Percentiles rank a stretch among this genome's conserved stretches.
These are phyloP conservation scores for Lactarius quietus DNA, from an alignment of 768 basidiomycete species.

Conservation along the genomic window DNA sequence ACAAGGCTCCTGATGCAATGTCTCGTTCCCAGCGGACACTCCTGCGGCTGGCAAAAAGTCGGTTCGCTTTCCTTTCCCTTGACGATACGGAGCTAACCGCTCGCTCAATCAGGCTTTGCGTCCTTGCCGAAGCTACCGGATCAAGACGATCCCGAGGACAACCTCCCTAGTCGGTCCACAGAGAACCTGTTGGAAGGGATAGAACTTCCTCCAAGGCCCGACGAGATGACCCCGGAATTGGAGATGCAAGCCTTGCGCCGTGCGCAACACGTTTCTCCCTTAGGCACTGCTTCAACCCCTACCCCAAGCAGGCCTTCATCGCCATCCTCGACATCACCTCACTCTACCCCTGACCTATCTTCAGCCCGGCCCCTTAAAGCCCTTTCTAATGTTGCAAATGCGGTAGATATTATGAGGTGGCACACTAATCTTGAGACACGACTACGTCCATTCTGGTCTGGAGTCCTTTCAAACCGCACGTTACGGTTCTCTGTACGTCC, in stretches of 20 bases:
- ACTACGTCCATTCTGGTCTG: constrained; percentile 78
- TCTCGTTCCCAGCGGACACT: constrained; percentile 77
- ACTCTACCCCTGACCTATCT: constrained; percentile 10
- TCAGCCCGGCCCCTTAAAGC: background rate
- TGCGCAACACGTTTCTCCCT: constrained; percentile 14
- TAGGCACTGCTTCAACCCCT: constrained; percentile 16
- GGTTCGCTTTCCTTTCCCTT: constrained; percentile 2
- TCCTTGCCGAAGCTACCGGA: constrained; percentile 29
- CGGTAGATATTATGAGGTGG: constrained; percentile 45
- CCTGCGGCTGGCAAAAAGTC: constrained; percentile 74
- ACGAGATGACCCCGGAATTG: constrained; percentile 57
- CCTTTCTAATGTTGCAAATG: background rate
- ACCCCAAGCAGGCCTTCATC: constrained; percentile 5
- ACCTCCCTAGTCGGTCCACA: constrained; percentile 40
- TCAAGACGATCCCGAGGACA: constrained; percentile 29
- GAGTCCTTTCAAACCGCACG: constrained; percentile 58
- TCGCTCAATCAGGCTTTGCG: constrained; percentile 17
- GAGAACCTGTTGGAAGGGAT: constrained; percentile 47
- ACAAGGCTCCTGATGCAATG: constrained; percentile 54
- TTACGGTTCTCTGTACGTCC: constrained; percentile 63
- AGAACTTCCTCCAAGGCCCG: constrained; percentile 52
- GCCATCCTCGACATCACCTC: constrained; percentile 8
- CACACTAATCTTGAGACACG: constrained; percentile 76
- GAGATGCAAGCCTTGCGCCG: constrained; percentile 47
- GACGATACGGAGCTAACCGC: background rate